These are phyloP conservation scores for Stephania yunnanensis DNA, from an alignment of 164 flowering plant genomes.

Conservation along the genomic window DNA sequence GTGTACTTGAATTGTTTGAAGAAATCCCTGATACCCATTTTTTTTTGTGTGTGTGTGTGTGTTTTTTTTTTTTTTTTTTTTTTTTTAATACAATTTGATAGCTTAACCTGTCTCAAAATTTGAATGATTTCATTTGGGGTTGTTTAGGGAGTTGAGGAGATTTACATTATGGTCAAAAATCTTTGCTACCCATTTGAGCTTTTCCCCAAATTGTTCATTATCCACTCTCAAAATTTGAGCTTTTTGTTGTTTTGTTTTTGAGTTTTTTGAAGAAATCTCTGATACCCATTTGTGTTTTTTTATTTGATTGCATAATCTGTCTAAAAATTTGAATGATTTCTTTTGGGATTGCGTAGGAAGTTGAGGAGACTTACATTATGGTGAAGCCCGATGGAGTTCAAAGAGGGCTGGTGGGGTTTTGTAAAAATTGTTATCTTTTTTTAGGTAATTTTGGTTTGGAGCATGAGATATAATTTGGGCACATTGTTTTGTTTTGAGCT, in stretches of 20 bases:
- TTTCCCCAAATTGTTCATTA: too few species aligned
- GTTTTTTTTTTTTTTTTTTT: too few species aligned
- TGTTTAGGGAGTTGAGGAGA: too few species aligned
- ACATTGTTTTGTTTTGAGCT: conserved; percentile 4
- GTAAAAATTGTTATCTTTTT: conserved; percentile 2
- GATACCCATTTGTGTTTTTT: background rate
- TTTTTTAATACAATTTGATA: too few species aligned
- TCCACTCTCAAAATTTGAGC: too few species aligned
- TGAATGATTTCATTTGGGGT: too few species aligned
- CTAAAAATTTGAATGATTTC: background rate
- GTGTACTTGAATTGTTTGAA: background rate
- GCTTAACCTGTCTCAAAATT: too few species aligned
- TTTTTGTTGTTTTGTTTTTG: too few species aligned
- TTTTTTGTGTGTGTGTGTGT: too few species aligned
- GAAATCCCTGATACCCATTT: too few species aligned
- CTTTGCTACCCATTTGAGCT: too few species aligned
- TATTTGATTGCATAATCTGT: background rate
- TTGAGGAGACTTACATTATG: conserved; percentile 89
- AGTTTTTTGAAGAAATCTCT: background rate
- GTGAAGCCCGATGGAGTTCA: conserved; percentile 97
- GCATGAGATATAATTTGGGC: background rate
- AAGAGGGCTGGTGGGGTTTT: conserved; percentile 73
- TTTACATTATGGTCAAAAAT: too few species aligned
- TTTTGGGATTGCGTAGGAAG: conserved; percentile 44
- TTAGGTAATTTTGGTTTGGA: background rate